Evolutionary conservation across 371 early-diverging fungal genomes (phyloP).

Genomic region (Dinochytrium kinnereticum): DNA sequence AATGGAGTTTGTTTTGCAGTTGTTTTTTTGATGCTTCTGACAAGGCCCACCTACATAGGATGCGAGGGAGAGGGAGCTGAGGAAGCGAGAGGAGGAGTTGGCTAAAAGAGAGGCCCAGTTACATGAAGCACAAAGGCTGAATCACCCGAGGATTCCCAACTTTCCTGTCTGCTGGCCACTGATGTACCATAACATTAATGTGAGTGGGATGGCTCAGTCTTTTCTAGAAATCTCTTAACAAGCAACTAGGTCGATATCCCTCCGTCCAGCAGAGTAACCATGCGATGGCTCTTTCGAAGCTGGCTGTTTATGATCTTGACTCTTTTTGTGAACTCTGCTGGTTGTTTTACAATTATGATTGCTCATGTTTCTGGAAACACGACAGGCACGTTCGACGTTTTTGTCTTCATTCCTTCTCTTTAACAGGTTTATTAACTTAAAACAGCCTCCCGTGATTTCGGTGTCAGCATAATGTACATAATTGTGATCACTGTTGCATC

Average conservation of each 20-base stretch:
- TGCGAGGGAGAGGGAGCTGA: constrained; percentile 5
- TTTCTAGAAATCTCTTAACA: too few relatives aligned
- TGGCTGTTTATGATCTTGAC: constrained; percentile 10
- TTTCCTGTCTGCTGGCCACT: constrained; percentile 30
- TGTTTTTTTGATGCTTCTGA: not conserved
- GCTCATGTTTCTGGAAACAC: constrained; percentile 35
- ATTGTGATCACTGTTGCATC: constrained; percentile 18
- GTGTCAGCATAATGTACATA: constrained; percentile 26
- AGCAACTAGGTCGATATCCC: constrained; percentile 24
- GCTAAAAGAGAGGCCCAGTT: constrained; percentile 27
- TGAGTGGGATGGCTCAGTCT: not conserved
- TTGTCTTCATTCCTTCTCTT: too few relatives aligned
- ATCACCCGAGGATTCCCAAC: constrained; percentile 21
- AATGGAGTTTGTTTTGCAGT: not conserved
- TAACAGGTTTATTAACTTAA: too few relatives aligned
- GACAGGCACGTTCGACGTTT: constrained; percentile 15
- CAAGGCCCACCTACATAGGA: not conserved
- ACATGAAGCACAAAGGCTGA: constrained; percentile 11
- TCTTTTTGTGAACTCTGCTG: constrained; percentile 24
- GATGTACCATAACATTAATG: constrained; percentile 30
- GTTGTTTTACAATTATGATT: constrained; percentile 28
- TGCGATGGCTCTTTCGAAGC: constrained; percentile 23
- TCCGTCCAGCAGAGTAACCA: not conserved
- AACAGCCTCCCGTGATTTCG: constrained; percentile 32
- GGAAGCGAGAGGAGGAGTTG: constrained; percentile 25